These are phyloP conservation scores for Penicillium fimorum DNA, from an alignment of 495 filamentous ascomycete species.

Conservation along the genomic window DNA sequence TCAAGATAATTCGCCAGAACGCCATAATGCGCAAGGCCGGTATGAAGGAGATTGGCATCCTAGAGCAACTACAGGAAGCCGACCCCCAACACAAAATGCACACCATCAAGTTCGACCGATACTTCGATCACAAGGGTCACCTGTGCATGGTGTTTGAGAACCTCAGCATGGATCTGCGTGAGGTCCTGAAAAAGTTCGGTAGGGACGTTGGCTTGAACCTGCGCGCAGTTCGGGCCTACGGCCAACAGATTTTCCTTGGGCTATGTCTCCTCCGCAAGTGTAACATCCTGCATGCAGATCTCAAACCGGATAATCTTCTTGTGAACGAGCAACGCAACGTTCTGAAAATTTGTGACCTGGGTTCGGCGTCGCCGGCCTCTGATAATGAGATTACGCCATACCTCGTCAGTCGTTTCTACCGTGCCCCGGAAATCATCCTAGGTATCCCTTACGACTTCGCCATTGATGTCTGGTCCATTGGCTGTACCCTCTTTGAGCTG, in stretches of 20 bases:
- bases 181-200: constrained; percentile 96
- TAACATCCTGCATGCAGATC: constrained; percentile 90
- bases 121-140: constrained; percentile 93
- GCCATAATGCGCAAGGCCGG: constrained; percentile 91
- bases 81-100: constrained; percentile 93
- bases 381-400: constrained; percentile 93
- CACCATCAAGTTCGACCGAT: constrained; percentile 78
- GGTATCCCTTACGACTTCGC: constrained; percentile 93
- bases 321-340: constrained; percentile 81
- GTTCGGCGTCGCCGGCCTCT: constrained; percentile 83
- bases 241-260: constrained; percentile 90
- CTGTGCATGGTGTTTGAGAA: constrained; percentile 97
- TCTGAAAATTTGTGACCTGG: constrained; percentile 93
- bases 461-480: constrained; percentile 96
- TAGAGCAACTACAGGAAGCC: constrained; percentile 75
- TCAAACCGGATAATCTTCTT: constrained; percentile 97
- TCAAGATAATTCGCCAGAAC: constrained; percentile 94
- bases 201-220: constrained; percentile 88
- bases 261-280: constrained; percentile 82
- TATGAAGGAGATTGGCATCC: constrained; percentile 89
- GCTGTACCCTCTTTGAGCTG: constrained; percentile 93
- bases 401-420: constrained; percentile 94
- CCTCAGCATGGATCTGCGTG: constrained; percentile 84
- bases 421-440: constrained; percentile 93
- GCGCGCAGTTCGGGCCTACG: constrained; percentile 80